Percentiles rank a stretch among this genome's conserved stretches.
phyloP scores from a whole-genome alignment of 352 stramenopile species.

The Phytophthora lateralis region DNA sequence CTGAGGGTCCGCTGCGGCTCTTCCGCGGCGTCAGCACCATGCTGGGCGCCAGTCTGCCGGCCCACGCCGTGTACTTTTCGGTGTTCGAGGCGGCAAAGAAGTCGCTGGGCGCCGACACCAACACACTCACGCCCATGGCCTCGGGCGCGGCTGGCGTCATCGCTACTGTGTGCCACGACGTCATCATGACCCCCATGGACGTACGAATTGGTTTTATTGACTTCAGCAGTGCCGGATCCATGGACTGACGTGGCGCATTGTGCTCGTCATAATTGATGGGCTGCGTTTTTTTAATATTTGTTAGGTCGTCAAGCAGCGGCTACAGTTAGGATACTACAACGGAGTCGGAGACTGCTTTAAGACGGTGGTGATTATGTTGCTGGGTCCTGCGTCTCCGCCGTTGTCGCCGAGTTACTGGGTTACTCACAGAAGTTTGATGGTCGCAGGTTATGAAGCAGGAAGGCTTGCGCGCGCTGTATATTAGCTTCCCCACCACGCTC shows the following conservation, averaged over 20 bases:
- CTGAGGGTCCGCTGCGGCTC: conserved; percentile 79
- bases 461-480: conserved; percentile 87
- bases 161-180: conserved; percentile 96
- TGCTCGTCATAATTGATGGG: too few relatives aligned
- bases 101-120: conserved; percentile 69
- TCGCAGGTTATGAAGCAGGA: conserved; percentile 76
- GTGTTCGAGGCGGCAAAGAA: conserved; percentile 93
- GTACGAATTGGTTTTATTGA: conserved; percentile 39
- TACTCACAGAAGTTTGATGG: conserved; percentile 15
- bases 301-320: conserved; percentile 97
- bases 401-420: conserved; percentile 18
- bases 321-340: conserved; percentile 98
- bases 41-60: conserved; percentile 96
- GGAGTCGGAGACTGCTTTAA: conserved; percentile 92
- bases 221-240: background rate
- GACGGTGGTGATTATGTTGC: conserved; percentile 54
- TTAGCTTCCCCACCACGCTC: conserved; percentile 97
- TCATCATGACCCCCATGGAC: conserved; percentile 99
- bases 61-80: conserved; percentile 94
- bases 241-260: background rate
- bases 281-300: background rate
- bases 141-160: conserved; percentile 91
- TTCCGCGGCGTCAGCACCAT: conserved; percentile 98
- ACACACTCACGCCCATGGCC: conserved; percentile 71
- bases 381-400: conserved; percentile 15